These are phyloP conservation scores for Herpetospermum pedunculosum DNA, from an alignment of 306 rosid species.

Conservation along the genomic window DNA sequence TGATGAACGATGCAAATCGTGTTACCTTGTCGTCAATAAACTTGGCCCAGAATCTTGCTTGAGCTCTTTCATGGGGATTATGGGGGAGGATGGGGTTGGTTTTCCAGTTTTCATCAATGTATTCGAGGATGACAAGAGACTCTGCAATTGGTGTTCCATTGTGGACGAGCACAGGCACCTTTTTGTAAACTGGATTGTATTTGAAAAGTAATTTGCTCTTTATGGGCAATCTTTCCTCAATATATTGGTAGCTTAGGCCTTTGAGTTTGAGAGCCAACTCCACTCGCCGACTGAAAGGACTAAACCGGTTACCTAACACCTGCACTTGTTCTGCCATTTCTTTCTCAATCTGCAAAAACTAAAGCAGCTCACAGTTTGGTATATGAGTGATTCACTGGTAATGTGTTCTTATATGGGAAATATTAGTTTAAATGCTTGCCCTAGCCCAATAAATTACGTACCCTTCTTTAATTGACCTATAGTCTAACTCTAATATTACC, in stretches of 20 bases:
- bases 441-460: too few relatives aligned
- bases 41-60: slow-evolving; percentile 37
- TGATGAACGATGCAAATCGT: too few relatives aligned
- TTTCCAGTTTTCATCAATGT: slow-evolving; percentile 6
- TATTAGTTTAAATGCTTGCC: too few relatives aligned
- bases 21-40: neutral
- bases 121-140: slow-evolving; percentile 20
- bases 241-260: slow-evolving; percentile 26
- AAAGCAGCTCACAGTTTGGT: too few relatives aligned
- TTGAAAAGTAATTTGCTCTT: slow-evolving; percentile 32
- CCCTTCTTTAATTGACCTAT: too few relatives aligned
- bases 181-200: slow-evolving; percentile 43
- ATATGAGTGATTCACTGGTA: too few relatives aligned
- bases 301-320: neutral
- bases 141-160: slow-evolving; percentile 32
- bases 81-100: slow-evolving; percentile 29
- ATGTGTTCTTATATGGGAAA: too few relatives aligned
- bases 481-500: too few relatives aligned
- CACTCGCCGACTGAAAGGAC: slow-evolving; percentile 33
- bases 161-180: slow-evolving; percentile 42
- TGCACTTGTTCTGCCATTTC: neutral
- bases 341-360: neutral
- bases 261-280: slow-evolving; percentile 42
- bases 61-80: slow-evolving; percentile 31
- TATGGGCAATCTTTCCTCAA: slow-evolving; percentile 18